phyloP scores from a whole-genome alignment of 768 basidiomycete genomes.

The Leucosporidium yakuticum region DNA sequence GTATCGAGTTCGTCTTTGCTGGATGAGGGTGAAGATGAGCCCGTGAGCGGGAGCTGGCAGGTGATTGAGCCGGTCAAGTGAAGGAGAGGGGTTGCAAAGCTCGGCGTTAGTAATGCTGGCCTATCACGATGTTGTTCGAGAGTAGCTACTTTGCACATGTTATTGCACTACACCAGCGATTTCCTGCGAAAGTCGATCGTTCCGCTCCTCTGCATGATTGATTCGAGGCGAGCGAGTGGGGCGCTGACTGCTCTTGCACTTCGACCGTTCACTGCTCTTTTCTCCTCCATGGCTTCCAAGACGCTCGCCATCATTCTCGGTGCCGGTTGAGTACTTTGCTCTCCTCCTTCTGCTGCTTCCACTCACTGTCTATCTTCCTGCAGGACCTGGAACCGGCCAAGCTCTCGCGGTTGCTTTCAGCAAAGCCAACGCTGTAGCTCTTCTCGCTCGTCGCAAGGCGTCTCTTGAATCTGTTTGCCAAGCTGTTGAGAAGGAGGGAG shows the following conservation, averaged over 20 bases:
- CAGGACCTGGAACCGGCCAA: constrained; percentile 14
- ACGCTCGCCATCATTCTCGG: constrained; percentile 23
- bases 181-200: too few species aligned
- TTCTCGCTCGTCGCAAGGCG: constrained; percentile 30
- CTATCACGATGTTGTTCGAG: too few species aligned
- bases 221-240: too few species aligned
- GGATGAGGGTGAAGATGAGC: neutral
- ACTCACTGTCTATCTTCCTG: too few species aligned
- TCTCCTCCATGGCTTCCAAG: neutral
- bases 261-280: too few species aligned
- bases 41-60: neutral
- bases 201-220: too few species aligned
- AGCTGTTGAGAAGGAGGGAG: constrained; percentile 18
- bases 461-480: constrained; percentile 11
- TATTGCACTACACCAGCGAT: too few species aligned
- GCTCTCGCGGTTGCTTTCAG: constrained; percentile 25
- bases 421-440: constrained; percentile 28
- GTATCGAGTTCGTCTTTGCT: neutral
- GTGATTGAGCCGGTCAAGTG: neutral
- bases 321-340: neutral
- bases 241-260: too few species aligned
- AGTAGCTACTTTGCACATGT: too few species aligned
- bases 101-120: too few species aligned
- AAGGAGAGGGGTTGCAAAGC: too few species aligned
- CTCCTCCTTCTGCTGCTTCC: too few species aligned